These are phyloP conservation scores for Jaltomata sinuosa DNA, from an alignment of 257 asterid genomes.

Conservation along the genomic window DNA sequence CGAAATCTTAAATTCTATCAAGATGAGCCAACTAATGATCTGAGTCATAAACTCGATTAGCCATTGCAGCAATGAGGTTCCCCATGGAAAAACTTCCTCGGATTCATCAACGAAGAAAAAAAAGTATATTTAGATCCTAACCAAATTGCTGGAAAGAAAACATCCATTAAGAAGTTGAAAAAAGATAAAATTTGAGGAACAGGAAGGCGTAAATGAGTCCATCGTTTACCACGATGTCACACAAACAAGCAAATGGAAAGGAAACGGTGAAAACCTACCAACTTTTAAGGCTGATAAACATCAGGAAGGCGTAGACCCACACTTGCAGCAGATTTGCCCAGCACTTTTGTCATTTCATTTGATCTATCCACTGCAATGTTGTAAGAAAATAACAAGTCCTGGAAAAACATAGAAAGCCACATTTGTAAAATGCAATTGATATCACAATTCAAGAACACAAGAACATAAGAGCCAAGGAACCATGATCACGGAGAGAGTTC, in stretches of 20 bases:
- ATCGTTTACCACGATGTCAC: not conserved
- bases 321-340: slow-evolving; percentile 82
- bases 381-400: slow-evolving; percentile 82
- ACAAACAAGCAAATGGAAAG: not conserved
- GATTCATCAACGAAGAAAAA: not conserved
- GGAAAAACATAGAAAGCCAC: not conserved
- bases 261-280: slow-evolving; percentile 12
- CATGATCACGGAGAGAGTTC: not conserved
- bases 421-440: not conserved
- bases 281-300: slow-evolving; percentile 45
- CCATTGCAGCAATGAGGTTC: not conserved
- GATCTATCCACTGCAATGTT: slow-evolving; percentile 86
- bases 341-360: slow-evolving; percentile 58
- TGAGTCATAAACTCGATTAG: not conserved
- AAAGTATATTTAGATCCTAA: not conserved
- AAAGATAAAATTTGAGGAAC: not conserved
- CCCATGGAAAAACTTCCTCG: not conserved
- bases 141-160: not conserved
- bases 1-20: not conserved
- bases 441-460: not conserved
- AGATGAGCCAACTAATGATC: not conserved
- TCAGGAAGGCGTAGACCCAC: slow-evolving; percentile 93
- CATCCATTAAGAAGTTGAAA: not conserved
- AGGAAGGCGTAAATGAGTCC: not conserved
- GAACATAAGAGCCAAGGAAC: not conserved